These are phyloP conservation scores for Sporisorium exsertum DNA, from an alignment of 1,284 basidiomycete genomes.

Conservation along the genomic window DNA sequence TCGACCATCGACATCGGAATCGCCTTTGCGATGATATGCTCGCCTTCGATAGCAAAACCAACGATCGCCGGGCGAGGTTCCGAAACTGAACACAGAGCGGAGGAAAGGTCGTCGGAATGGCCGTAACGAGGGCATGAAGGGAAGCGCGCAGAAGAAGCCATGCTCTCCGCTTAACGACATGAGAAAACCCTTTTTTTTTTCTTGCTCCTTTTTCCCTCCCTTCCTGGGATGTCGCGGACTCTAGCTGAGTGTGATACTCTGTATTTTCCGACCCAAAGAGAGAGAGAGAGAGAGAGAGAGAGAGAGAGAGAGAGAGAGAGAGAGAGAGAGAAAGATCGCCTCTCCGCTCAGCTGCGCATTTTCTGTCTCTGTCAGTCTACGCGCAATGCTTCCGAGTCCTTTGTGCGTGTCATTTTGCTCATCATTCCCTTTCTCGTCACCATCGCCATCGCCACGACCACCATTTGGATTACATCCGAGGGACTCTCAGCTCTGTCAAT, in stretches of 20 bases:
- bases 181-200: neutral
- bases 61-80: neutral
- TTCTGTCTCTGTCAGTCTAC: neutral
- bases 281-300: neutral
- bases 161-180: neutral
- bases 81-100: neutral
- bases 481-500: neutral
- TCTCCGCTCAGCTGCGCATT: conserved; percentile 4
- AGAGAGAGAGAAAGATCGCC: too few relatives aligned
- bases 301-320: neutral
- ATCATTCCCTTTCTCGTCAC: conserved; percentile 6
- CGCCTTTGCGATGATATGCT: neutral
- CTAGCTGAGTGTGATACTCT: neutral
- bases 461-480: neutral
- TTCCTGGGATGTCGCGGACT: neutral
- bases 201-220: neutral
- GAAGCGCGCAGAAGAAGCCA: conserved; percentile 4
- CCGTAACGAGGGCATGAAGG: neutral
- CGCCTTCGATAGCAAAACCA: neutral
- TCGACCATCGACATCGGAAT: conserved; percentile 2
- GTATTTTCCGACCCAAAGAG: neutral
- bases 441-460: conserved; percentile 5
- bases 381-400: conserved; percentile 18
- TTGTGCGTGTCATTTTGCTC: conserved; percentile 4
- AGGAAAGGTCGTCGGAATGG: neutral